Evolutionary conservation across 495 filamentous ascomycete genomes (phyloP).

Genomic region (Staphylotrichum tortipilum): DNA sequence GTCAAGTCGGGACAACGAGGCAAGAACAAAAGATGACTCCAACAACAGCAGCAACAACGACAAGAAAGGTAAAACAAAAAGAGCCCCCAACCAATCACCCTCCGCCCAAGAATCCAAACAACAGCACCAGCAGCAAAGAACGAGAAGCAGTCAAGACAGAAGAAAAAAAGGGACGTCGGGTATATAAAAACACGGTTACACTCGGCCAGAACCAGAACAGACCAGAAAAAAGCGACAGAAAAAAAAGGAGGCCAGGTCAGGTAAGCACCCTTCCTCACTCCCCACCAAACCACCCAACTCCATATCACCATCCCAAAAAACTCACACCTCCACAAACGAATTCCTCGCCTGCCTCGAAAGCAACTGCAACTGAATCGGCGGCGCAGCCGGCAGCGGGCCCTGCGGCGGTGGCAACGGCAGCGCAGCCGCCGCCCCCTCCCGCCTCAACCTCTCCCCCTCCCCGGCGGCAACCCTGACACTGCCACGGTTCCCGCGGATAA

Average conservation of each 20-base stretch:
- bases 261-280: neutral
- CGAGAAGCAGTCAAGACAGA: neutral
- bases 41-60: too few relatives aligned
- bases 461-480: slow-evolving; percentile 42
- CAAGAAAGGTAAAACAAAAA: neutral
- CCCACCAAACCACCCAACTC: neutral
- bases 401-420: slow-evolving; percentile 8
- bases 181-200: slow-evolving; percentile 17
- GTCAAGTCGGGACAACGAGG: neutral
- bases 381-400: slow-evolving; percentile 9
- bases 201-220: slow-evolving; percentile 2
- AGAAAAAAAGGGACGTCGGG: slow-evolving; percentile 16
- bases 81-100: too few relatives aligned
- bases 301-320: slow-evolving; percentile 3
- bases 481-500: slow-evolving; percentile 51
- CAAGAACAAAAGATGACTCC: neutral
- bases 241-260: slow-evolving; percentile 6
- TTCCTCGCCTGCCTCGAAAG: slow-evolving; percentile 26
- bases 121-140: neutral
- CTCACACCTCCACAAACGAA: slow-evolving; percentile 12
- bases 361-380: slow-evolving; percentile 30
- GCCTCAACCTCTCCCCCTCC: slow-evolving; percentile 10
- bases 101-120: neutral
- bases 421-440: slow-evolving; percentile 4
- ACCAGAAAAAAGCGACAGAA: slow-evolving; percentile 3